phyloP scores from a whole-genome alignment of 257 asterid species.

The Solanum boliviense region DNA sequence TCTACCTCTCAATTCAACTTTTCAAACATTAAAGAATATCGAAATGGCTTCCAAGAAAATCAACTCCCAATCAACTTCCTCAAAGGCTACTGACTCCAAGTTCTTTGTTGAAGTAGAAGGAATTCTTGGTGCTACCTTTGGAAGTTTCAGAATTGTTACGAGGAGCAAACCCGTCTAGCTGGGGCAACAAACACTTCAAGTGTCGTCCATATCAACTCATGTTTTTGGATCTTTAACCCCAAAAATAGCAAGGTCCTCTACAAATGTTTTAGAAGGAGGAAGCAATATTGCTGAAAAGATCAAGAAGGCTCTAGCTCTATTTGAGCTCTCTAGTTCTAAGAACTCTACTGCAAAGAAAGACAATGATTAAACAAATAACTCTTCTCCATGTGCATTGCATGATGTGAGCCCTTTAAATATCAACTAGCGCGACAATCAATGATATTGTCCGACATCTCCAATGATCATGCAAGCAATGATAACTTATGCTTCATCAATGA shows the following conservation, averaged over 20 bases:
- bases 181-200: too few species aligned
- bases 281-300: too few species aligned
- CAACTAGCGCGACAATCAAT: too few species aligned
- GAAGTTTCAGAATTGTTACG: too few species aligned
- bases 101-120: neutral
- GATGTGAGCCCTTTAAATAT: neutral
- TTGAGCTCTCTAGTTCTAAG: too few species aligned
- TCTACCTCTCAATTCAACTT: too few species aligned
- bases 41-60: neutral
- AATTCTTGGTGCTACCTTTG: too few species aligned
- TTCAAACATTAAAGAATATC: neutral
- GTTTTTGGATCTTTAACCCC: neutral
- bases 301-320: neutral
- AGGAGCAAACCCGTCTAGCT: too few species aligned
- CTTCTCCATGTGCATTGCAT: too few species aligned
- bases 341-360: neutral
- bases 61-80: neutral
- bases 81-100: neutral
- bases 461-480: neutral
- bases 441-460: neutral
- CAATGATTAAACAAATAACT: neutral
- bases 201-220: neutral
- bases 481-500: too few species aligned
- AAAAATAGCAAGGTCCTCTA: neutral
- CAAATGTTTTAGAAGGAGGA: neutral